Conservation (phyloP, 352 stramenopile genomes). For the Phytophthora agathidicida region DNA sequence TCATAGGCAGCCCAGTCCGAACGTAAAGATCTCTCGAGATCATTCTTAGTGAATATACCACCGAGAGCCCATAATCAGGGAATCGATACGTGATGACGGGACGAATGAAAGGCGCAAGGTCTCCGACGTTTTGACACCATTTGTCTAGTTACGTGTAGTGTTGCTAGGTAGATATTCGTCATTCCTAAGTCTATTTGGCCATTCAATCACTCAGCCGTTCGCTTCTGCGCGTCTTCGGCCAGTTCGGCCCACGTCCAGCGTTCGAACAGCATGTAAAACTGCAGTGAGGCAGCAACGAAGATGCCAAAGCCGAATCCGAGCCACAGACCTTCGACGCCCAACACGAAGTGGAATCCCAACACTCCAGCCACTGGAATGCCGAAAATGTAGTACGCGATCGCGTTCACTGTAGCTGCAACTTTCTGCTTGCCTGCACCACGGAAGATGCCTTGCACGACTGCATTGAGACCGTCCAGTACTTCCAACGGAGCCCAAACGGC, state of each 20-base stretch:
- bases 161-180: neutral
- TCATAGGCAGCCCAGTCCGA: too few relatives aligned
- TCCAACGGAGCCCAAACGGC: slow-evolving; percentile 51
- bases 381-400: slow-evolving; percentile 77
- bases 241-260: slow-evolving; percentile 45
- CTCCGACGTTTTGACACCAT: too few relatives aligned
- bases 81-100: too few relatives aligned
- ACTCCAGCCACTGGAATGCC: slow-evolving; percentile 70
- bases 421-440: slow-evolving; percentile 66
- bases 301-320: slow-evolving; percentile 58
- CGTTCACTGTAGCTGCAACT: slow-evolving; percentile 63
- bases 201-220: slow-evolving; percentile 35
- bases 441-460: slow-evolving; percentile 70
- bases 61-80: too few relatives aligned
- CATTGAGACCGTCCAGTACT: slow-evolving; percentile 58
- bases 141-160: neutral
- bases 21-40: too few relatives aligned
- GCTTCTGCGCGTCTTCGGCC: slow-evolving; percentile 43
- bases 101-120: too few relatives aligned
- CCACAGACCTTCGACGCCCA: slow-evolving; percentile 67
- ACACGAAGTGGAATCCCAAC: slow-evolving; percentile 51
- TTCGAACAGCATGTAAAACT: slow-evolving; percentile 45
- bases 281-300: slow-evolving; percentile 38
- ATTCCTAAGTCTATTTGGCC: slow-evolving; percentile 4
- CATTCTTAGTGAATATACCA: too few relatives aligned